Base-by-base conservation (phyloP, 169 alveolate genomes). In the Plasmodium ovale region DNA sequence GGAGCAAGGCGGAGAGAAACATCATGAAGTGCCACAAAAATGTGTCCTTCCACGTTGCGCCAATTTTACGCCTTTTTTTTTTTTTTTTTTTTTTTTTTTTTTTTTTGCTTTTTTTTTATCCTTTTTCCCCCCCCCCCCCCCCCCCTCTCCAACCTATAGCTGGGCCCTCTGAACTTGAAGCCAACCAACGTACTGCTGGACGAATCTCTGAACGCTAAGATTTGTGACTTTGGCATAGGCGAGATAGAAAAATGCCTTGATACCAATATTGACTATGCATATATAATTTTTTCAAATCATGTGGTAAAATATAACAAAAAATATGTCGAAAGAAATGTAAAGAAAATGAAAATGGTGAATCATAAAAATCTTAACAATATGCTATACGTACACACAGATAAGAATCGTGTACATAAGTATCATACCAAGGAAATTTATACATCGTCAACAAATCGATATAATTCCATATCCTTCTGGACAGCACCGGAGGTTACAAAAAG, bases 141-240 rank as follows among this genome's bases (percentile, higher is more conserved):
- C 47, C 25, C n/a, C n/a, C 19, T 27, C 10, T 29, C 12, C 33
- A 42, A 27, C 3, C 21, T 25, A 31, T 21, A 74, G 87, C 21
- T 42, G 6, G 37, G 51, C 23, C 88, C 64, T 4, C 4, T 87
- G 21, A 79, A 87, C 62, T 56, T 87, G 19, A 87, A 87, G 10
- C 92, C 92, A 10, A 73, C 92, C 12, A 87, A 87, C 51, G 42
- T 87, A 37, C 73, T 87, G 25, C 87, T 87, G 12, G 92, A 87
- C 51, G 87, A 68, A 23, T 65, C 88, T 47, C 47, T 87, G 23
- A 72, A 87, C 53, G 92, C 88, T 27, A 87, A 87, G 23, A 31
- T 87, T 31, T 49, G 88, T 3, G 92, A 87, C 56, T 87, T 87
- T 69, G 87, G 92, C 6, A 67, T 87, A 23, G 12, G 29, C 27